Evolutionary conservation across 805 yeast species (phyloP), one percentile per base, ranked within the genome.

Genomic region (Cyberlindnera xylosilytica): DNA sequence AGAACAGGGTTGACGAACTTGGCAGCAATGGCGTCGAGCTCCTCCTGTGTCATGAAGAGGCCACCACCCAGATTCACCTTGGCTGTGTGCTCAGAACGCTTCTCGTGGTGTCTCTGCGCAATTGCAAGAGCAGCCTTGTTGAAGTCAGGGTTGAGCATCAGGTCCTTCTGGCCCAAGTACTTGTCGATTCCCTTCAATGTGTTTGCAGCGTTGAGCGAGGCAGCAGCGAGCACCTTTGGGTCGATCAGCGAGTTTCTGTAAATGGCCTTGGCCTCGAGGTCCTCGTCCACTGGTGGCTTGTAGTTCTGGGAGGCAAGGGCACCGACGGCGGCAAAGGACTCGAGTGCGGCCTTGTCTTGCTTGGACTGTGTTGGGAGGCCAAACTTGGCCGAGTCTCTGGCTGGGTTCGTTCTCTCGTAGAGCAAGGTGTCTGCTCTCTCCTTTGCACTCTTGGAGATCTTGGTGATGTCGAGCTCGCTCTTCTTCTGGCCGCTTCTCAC

Each of bases 1-100:
- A 91, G 69, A 5, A 91, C 89, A 8, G 99, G 99, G 51, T 76
- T 73, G 44, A 93, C 96, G 57, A 86, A 72, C 36, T 80, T 74
- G 46, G 79, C 68, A 17, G 99, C 98, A 68, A 91, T 76, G 39
- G 74, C 74, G 50, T 87, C 83, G 47, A 93, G 77, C 56, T 90
- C 97, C 17, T 70, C 74, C 46, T 75, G 83, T 30, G 85, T 71
- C 74, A 91, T 78, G 56, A 74, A 77, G 44, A 87, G 72, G 2
- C 97, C 98, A 49, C 95, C 96, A 46, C 99, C 99, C 49, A 91
- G 66, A 57, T 87, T 73, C 54, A 88, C 69, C 61, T 81, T 76
- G 50, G 81, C 79, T 48, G 68, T 60, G 47, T 43, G 40, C 1
- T 72, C 69, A 37, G 57, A 52, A 56, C 91, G 74, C 58, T 77